A percentile compares a stretch with the other conserved stretches of the same genome.
phyloP scores from a whole-genome alignment of 345 rosid genomes.

The Physaria fendleri region DNA sequence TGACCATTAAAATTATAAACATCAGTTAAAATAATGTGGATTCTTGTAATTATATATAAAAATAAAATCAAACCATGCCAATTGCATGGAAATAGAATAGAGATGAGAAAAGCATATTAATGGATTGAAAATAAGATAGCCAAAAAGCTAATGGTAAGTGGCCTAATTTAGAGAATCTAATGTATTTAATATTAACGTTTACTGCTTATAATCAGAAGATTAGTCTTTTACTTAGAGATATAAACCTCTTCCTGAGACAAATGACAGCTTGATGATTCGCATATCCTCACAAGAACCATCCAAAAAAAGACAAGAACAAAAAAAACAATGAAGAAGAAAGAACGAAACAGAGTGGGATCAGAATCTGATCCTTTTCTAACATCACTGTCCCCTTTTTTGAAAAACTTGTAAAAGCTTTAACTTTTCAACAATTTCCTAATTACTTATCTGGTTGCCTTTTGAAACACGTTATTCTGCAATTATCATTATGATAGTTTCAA shows the following conservation, averaged over 20 bases:
- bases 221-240: neutral
- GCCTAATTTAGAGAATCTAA: conserved; percentile 14
- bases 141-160: conserved; percentile 19
- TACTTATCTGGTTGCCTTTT: conserved; percentile 7
- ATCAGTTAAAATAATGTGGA: neutral
- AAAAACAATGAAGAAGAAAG: conserved; percentile 3
- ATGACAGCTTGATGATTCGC: conserved; percentile 5
- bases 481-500: conserved; percentile 13
- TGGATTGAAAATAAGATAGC: neutral
- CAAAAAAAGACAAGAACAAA: neutral
- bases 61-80: neutral
- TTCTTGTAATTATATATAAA: no score
- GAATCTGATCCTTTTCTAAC: conserved; percentile 23
- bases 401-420: conserved; percentile 21
- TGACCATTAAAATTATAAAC: neutral
- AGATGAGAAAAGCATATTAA: conserved; percentile 7
- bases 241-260: neutral
- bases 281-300: neutral
- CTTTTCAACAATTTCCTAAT: conserved; percentile 11
- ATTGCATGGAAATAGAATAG: neutral
- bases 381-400: conserved; percentile 17
- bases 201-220: neutral
- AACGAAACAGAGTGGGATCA: conserved; percentile 19
- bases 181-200: neutral
- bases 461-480: conserved; percentile 20